Base-by-base conservation (phyloP, 1,284 basidiomycete species). In the Schizophyllum commune region DNA sequence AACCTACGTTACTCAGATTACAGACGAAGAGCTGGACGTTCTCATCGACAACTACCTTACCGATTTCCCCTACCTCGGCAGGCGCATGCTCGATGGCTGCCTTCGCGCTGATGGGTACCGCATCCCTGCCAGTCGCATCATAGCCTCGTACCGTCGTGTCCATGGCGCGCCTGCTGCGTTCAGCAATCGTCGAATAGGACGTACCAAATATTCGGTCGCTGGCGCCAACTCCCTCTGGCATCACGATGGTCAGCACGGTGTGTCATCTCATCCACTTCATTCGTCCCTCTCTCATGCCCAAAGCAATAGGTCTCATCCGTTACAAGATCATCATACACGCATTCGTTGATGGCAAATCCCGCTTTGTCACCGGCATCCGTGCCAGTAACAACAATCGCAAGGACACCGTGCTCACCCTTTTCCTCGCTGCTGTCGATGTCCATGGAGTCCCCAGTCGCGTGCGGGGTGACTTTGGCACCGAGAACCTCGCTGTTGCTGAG, bases 241-340 rank as follows among this genome's bases (percentile, higher is more conserved):
- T 34, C 65, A 66, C 52, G 65, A 66, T 34, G 65, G 65, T 21
- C 63, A 66, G 21, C 65, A 66, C 53, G 65, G 65, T 63, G 33
- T 4, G 54, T 39, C n/a, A n/a, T 19, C 5, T 20, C 32, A 7
- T 13, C n/a, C 32, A 21, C 20, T 33, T 20, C 8, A 15, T 32
- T 9, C 34, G 52, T 32, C 60, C 8, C 3, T 59, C 17, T 27
- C 5, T 21, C 32, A 17, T 52, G 17, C 19, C 11, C 51, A 2
- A 0, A 5, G 27, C 19, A 5, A 27, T 57, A 63, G 63, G 63
- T 21, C 64, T 73, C 15, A 74, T 75, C 52, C 65, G 68, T 5
- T 76, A 63, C 66, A 73, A 73, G 55, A 68, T 77, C n/a, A 71
- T 77, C 32, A 73, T 71, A 0, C 75, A 77, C 60, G 67, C 63